These are phyloP conservation scores for Tilletia caries DNA, from an alignment of 1,284 basidiomycete genomes.

Conservation along the genomic window DNA sequence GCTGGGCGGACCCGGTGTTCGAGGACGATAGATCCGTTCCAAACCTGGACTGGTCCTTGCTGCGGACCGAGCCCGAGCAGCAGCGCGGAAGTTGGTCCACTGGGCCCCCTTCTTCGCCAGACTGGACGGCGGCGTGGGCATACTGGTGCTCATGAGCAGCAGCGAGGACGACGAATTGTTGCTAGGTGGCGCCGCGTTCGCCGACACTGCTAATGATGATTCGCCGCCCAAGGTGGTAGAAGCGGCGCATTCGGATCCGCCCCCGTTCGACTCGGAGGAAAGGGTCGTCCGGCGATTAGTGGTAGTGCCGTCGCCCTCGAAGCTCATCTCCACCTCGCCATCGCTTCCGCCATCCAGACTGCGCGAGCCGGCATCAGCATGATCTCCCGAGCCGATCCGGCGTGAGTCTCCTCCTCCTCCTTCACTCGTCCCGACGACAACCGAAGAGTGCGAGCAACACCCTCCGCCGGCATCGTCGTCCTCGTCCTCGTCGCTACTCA, in stretches of 20 bases:
- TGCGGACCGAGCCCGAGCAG: slow-evolving; percentile 24
- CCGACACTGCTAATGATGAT: too few relatives aligned
- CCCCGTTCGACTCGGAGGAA: too few relatives aligned
- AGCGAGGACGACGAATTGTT: slow-evolving; percentile 25
- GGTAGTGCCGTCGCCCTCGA: background rate
- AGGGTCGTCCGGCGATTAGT: too few relatives aligned
- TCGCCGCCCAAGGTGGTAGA: background rate
- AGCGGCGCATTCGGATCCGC: too few relatives aligned
- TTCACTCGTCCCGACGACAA: background rate
- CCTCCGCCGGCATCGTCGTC: background rate
- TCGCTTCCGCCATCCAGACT: slow-evolving; percentile 7
- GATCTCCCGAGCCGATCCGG: too few relatives aligned
- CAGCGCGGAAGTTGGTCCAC: slow-evolving; percentile 30
- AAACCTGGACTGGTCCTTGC: slow-evolving; percentile 15
- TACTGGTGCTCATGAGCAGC: slow-evolving; percentile 25
- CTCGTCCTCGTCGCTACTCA: slow-evolving; percentile 12
- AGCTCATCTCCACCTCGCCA: slow-evolving; percentile 12
- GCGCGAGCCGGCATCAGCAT: too few relatives aligned
- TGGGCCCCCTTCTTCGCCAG: slow-evolving; percentile 27
- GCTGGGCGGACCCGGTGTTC: background rate
- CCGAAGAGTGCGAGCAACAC: too few relatives aligned
- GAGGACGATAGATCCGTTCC: slow-evolving; percentile 5
- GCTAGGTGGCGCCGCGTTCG: background rate
- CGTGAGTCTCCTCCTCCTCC: background rate
- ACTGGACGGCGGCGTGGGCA: slow-evolving; percentile 25